Evolutionary conservation across 208 protist species (phyloP), one percentile per base, ranked within the genome.

Genomic region (Porcisia deanei): DNA sequence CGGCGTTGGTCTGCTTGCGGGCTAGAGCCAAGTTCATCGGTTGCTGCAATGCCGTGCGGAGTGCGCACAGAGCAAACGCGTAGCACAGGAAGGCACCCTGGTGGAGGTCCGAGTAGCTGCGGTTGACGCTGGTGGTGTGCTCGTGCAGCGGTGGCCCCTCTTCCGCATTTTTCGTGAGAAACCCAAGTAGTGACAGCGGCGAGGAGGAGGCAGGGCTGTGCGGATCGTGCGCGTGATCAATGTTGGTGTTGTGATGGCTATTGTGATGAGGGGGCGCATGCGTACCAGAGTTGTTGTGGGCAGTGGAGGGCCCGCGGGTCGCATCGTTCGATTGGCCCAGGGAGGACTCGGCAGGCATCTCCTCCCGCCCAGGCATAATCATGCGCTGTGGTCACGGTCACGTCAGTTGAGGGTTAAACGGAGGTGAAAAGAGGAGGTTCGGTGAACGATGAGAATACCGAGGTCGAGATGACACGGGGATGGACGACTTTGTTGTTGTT

Each of bases 1-100:
- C 69, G 41, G 54, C 47, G 61, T 72, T 90, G 25, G 90, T 94
- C 73, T 96, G 92, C 75, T 96, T 88, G 39, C 92, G 85, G 0
- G 90, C 87, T 14, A 96, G 84, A 55, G 92, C 92, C 7, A 96
- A 55, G 79, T 92, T 96, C 12, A 96, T 82, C 2, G 92, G 92
- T 61, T 96, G 92, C 88, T 96, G 92, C 53, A 87, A 34, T 0
- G 87, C 88, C 30, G 90, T 96, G 49, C 92, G 88, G 25, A 89
- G 30, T 39, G 87, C 88, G 70, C 92, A 96, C 37, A 96, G 79
- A 22, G 59, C 63, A 22, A 91, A 89, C 66, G 87, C 86, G 76
- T 91, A 92, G 30, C 67, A 53, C 14, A 93, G 43, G 76, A 94
- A 96, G 41, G 69, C 52, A 25, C 60, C 73, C 34, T 83, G 83